A percentile compares a stretch with the other conserved stretches of the same genome.
phyloP scores from a whole-genome alignment of 768 basidiomycete genomes.

The Boletus insuetus region DNA sequence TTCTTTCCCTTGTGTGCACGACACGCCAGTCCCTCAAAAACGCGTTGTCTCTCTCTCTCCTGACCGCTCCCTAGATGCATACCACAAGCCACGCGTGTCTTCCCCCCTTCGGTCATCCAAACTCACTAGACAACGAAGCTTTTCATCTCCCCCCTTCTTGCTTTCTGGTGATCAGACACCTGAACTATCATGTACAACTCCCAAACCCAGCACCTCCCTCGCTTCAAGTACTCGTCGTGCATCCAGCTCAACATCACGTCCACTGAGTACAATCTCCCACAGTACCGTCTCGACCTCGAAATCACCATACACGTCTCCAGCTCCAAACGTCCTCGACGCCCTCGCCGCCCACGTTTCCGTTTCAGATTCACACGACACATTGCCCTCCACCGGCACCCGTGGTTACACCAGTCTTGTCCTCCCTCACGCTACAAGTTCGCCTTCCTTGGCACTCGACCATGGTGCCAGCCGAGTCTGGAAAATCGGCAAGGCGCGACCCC shows the following conservation, averaged over 20 bases:
- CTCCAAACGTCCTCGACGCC: slow-evolving; percentile 30
- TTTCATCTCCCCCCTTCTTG: slow-evolving; percentile 29
- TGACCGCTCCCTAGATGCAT: slow-evolving; percentile 5
- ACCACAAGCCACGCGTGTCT: slow-evolving; percentile 22
- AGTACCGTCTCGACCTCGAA: slow-evolving; percentile 25
- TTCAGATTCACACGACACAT: slow-evolving; percentile 21
- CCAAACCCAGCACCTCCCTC: slow-evolving; percentile 2
- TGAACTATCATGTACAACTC: not conserved
- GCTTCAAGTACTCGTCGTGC: slow-evolving; percentile 10
- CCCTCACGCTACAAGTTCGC: slow-evolving; percentile 37
- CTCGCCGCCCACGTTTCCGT: slow-evolving; percentile 31
- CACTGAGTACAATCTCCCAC: slow-evolving; percentile 12
- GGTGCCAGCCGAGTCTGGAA: slow-evolving; percentile 26
- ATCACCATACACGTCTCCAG: slow-evolving; percentile 30
- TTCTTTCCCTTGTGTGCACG: not conserved
- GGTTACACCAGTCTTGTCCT: slow-evolving; percentile 55
- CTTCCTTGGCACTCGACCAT: slow-evolving; percentile 14
- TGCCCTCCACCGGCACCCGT: slow-evolving; percentile 52
- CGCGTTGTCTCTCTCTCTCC: slow-evolving; percentile 16
- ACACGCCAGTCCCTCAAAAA: slow-evolving; percentile 14
- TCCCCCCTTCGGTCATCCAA: slow-evolving; percentile 25
- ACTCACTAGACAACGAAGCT: slow-evolving; percentile 28
- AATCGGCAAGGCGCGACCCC: slow-evolving; percentile 11
- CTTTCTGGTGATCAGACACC: slow-evolving; percentile 2
- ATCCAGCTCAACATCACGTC: slow-evolving; percentile 12